These are phyloP conservation scores for Cajanus cajan DNA, from an alignment of 306 rosid species.

Conservation along the genomic window DNA sequence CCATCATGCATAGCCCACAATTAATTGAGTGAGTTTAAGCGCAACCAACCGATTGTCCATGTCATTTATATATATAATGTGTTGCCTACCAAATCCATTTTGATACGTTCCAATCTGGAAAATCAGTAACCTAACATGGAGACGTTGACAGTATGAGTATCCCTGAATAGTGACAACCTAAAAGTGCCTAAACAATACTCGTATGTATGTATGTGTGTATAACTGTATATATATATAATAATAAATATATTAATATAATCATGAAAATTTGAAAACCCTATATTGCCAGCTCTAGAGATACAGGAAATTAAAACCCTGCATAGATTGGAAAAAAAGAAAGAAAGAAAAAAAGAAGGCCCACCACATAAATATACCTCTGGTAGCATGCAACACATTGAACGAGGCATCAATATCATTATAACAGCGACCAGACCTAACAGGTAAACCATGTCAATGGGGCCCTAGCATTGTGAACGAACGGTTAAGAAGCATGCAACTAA, in stretches of 20 bases:
- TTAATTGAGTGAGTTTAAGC: not conserved
- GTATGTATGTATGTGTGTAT: not conserved
- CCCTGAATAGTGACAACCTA: slow-evolving; percentile 20
- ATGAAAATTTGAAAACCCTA: not conserved
- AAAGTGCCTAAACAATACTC: not conserved
- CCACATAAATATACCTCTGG: not conserved
- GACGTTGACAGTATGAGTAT: slow-evolving; percentile 27
- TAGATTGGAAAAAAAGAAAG: not conserved
- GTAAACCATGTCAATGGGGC: slow-evolving; percentile 18
- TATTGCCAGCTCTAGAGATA: not conserved
- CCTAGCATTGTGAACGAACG: slow-evolving; percentile 24
- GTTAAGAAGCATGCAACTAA: slow-evolving; percentile 6
- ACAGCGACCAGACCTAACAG: slow-evolving; percentile 7
- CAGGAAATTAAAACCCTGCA: slow-evolving; percentile 16
- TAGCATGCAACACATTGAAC: not conserved
- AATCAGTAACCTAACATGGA: slow-evolving; percentile 28
- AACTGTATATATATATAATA: not conserved
- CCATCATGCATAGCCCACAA: not conserved
- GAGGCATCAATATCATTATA: slow-evolving; percentile 23
- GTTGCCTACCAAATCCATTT: not conserved
- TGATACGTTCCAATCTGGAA: slow-evolving; percentile 30
- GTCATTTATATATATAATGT: not conserved
- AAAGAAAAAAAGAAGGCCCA: slow-evolving; percentile 24
- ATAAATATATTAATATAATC: too few relatives aligned
- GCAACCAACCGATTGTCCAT: slow-evolving; percentile 2